Evolutionary conservation across 2,329 filamentous ascomycete genomes (phyloP), one percentile per base, ranked within the genome.

Genomic region (Talaromyces sp.): DNA sequence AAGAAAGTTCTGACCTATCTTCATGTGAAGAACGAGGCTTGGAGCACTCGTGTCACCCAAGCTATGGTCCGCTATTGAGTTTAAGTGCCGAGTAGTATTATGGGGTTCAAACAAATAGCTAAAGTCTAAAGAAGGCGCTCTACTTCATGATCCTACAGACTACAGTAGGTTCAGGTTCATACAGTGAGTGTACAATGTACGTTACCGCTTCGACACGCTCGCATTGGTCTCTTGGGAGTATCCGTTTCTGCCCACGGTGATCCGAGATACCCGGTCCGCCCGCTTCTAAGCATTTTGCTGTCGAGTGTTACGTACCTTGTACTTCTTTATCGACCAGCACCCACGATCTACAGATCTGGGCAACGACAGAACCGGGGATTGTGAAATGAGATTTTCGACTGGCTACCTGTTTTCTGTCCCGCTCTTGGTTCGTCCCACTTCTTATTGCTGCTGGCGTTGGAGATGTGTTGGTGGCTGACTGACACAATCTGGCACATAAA

Each of bases 261-360:
- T 56, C 52, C 52, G 52, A 39, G 33, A 24, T 62, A 62, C 37
- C 60, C 60, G 60, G 19, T 22, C 33, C 35, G 24, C 43, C 45
- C 22, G 22, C 22, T 62, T 41, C 14, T 43, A 62, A 22, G 16
- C 59, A 37, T 35, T 35, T 54, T 22, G 3, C n/a, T 35, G 14
- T n/a, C 16, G 16, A 52, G 14, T 33, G 31, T 14, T 56, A 56
- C 50, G n/a, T 35, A 11, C 50, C n/a, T 13, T 9, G 50, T 19
- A 37, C 52, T 39, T 37, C 50, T 54, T 56, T 35, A 33, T 22
- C 33, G n/a, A 39, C 33, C 52, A 37, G 16, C 31, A 35, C 47
- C 11, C 27, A 33, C 24, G 60, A 62, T 62, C 60, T 62, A 62
- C 60, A 50, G 33, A 62, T 39, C 47, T 22, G 14, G 41, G 16